phyloP scores from a whole-genome alignment of 2,329 filamentous ascomycete species.

The Colletotrichum abscissum region DNA sequence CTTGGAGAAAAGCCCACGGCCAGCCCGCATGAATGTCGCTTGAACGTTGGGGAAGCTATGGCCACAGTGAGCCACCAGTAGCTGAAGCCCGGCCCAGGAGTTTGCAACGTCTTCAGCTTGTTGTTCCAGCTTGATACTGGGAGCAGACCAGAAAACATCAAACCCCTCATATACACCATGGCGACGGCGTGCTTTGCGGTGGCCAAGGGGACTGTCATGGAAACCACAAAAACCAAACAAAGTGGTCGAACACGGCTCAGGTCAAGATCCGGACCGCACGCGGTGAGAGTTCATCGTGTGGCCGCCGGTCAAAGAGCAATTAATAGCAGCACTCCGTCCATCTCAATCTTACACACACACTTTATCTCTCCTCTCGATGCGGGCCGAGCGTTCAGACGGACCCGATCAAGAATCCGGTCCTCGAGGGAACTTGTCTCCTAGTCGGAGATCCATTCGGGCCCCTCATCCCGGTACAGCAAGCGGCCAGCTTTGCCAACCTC shows the following conservation, averaged over 20 bases:
- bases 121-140: background rate
- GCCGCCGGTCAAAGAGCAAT: conserved; percentile 22
- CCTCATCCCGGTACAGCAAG: background rate
- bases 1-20: background rate
- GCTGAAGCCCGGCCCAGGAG: background rate
- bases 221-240: conserved; percentile 22
- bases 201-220: background rate
- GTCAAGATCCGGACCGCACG: conserved; percentile 10
- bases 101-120: background rate
- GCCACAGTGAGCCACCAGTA: conserved; percentile 3
- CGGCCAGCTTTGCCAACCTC: background rate
- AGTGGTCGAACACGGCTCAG: conserved; percentile 6
- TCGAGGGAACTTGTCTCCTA: background rate
- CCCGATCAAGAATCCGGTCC: conserved; percentile 3
- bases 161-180: background rate
- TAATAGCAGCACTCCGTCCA: conserved; percentile 20
- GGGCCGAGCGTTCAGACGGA: conserved; percentile 22
- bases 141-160: background rate
- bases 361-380: background rate
- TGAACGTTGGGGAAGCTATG: conserved; percentile 7
- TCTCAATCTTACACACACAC: conserved; percentile 9
- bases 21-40: background rate
- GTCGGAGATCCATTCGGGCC: conserved; percentile 14
- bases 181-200: background rate
- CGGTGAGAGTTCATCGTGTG: conserved; percentile 22